These are phyloP conservation scores for Tylopilus intermedius DNA, from an alignment of 768 basidiomycete genomes.

Conservation along the genomic window DNA sequence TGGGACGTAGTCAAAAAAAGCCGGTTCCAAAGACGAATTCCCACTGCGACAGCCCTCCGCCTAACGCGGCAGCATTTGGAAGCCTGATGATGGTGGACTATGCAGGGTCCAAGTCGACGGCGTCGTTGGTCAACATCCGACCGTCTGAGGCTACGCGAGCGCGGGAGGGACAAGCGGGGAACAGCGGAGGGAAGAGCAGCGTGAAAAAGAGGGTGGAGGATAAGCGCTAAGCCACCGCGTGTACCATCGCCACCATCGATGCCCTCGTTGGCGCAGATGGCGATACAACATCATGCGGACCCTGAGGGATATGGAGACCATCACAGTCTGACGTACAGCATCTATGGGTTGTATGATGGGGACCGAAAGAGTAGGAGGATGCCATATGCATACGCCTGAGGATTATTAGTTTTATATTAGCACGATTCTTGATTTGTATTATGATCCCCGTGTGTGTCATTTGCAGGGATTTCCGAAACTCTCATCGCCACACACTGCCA, in stretches of 20 bases:
- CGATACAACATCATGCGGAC: slow-evolving; percentile 51
- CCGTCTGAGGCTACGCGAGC: slow-evolving; percentile 23
- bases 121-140: slow-evolving; percentile 29
- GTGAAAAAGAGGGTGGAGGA: slow-evolving; percentile 42
- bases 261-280: slow-evolving; percentile 73
- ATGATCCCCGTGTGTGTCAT: too few species aligned
- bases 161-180: slow-evolving; percentile 21
- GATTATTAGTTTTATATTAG: background rate
- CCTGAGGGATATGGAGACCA: slow-evolving; percentile 62
- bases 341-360: slow-evolving; percentile 68
- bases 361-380: slow-evolving; percentile 48
- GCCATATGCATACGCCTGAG: slow-evolving; percentile 23
- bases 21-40: slow-evolving; percentile 24
- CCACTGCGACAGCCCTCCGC: slow-evolving; percentile 19
- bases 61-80: slow-evolving; percentile 48
- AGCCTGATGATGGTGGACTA: slow-evolving; percentile 62
- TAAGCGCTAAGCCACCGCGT: slow-evolving; percentile 50
- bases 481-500: too few species aligned
- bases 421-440: slow-evolving; percentile 2
- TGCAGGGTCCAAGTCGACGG: slow-evolving; percentile 35
- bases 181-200: slow-evolving; percentile 18
- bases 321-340: slow-evolving; percentile 77
- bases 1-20: slow-evolving; percentile 31
- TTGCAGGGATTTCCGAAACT: too few species aligned
- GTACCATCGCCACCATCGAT: slow-evolving; percentile 76